Conservation (phyloP, 2,329 filamentous ascomycete species). For the Amauroascus niger region DNA sequence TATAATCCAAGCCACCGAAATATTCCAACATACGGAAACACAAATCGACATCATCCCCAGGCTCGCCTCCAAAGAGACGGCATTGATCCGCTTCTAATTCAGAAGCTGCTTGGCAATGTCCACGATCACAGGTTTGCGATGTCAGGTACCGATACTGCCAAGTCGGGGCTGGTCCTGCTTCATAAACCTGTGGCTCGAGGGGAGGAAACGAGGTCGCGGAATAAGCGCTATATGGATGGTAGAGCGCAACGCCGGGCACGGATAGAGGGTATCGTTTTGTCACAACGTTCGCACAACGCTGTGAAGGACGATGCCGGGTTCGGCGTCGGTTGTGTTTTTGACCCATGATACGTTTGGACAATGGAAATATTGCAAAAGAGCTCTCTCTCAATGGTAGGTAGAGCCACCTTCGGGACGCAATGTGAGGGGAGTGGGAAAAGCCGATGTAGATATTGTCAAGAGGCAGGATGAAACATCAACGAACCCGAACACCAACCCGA, state of each 20-base stretch:
- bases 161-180: not conserved
- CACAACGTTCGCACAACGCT: constrained; percentile 21
- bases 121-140: constrained; percentile 20
- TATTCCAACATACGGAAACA: constrained; percentile 44
- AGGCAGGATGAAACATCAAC: not conserved
- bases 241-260: constrained; percentile 13
- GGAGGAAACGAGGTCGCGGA: not conserved
- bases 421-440: not conserved
- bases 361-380: not conserved
- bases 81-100: constrained; percentile 34
- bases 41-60: constrained; percentile 36
- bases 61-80: constrained; percentile 39
- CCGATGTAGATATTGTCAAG: not conserved
- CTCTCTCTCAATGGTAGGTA: no score
- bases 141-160: constrained; percentile 11
- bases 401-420: no score
- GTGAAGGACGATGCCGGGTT: constrained; percentile 34
- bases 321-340: constrained; percentile 41
- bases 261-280: constrained; percentile 17
- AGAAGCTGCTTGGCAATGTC: constrained; percentile 16
- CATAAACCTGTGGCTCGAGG: not conserved
- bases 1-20: constrained; percentile 42
- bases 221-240: not conserved
- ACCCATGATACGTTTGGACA: constrained; percentile 28
- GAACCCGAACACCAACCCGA: not conserved